These are phyloP conservation scores for Pelargonium nanum DNA, from an alignment of 345 rosid genomes.

Conservation along the genomic window DNA sequence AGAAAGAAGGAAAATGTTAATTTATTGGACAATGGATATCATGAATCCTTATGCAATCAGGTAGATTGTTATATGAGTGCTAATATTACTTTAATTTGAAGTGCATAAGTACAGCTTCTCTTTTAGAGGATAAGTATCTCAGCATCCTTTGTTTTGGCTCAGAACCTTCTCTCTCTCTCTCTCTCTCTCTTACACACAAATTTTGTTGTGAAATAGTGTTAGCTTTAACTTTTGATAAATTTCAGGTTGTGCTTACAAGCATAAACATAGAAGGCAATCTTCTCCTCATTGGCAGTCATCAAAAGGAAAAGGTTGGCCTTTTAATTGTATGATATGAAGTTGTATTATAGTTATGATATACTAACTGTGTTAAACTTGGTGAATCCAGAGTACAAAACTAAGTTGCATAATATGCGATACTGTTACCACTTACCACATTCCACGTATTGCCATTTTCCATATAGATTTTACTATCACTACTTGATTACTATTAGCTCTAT, in stretches of 20 bases:
- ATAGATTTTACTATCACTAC: no score
- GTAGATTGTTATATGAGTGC: neutral
- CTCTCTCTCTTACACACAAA: neutral
- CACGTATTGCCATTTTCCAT: no score
- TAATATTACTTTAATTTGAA: no score
- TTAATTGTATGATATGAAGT: neutral
- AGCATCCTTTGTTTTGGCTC: no score
- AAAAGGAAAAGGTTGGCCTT: slow-evolving; percentile 64
- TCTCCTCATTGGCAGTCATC: slow-evolving; percentile 84
- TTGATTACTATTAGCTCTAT: no score
- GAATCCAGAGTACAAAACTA: no score
- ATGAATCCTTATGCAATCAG: no score
- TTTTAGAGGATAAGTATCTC: neutral
- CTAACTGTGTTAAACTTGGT: neutral
- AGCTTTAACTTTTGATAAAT: slow-evolving; percentile 8
- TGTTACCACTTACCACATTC: no score
- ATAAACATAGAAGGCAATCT: slow-evolving; percentile 65
- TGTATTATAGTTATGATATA: no score
- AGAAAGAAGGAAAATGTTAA: no score
- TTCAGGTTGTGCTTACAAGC: slow-evolving; percentile 95
- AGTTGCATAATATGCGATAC: no score
- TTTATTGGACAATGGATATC: no score
- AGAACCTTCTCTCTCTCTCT: neutral
- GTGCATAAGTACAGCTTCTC: neutral
- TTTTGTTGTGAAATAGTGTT: neutral